phyloP scores from a whole-genome alignment of 495 filamentous ascomycete genomes.

The Gamarada debralockiae region DNA sequence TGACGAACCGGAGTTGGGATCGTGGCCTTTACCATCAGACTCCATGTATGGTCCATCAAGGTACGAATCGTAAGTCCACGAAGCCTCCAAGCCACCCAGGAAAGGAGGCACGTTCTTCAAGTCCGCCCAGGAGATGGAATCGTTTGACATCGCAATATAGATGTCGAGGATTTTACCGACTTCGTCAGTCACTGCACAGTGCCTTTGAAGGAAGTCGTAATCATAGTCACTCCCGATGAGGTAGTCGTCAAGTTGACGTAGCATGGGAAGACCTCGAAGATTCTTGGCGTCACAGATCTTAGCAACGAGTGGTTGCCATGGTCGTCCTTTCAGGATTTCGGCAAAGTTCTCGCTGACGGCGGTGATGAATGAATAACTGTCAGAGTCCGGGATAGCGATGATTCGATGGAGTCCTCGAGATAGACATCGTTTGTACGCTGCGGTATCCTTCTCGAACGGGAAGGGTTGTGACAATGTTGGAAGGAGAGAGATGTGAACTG shows the following conservation, averaged over 20 bases:
- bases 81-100: conserved; percentile 44
- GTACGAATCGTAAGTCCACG: conserved; percentile 44
- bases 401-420: conserved; percentile 52
- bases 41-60: conserved; percentile 33
- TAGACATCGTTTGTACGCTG: conserved; percentile 52
- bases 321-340: conserved; percentile 40
- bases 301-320: conserved; percentile 52
- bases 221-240: conserved; percentile 36
- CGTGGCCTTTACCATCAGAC: background rate
- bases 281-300: conserved; percentile 50
- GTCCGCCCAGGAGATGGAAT: conserved; percentile 44
- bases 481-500: conserved; percentile 51
- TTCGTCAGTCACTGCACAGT: conserved; percentile 46
- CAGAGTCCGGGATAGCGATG: conserved; percentile 43
- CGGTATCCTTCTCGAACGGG: conserved; percentile 56
- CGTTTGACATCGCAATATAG: conserved; percentile 48
- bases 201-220: conserved; percentile 40
- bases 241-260: conserved; percentile 40
- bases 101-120: conserved; percentile 39
- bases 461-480: conserved; percentile 47
- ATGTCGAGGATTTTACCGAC: conserved; percentile 49
- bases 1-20: conserved; percentile 2
- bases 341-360: conserved; percentile 46
- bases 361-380: conserved; percentile 40
- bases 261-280: conserved; percentile 52